Evolutionary conservation across 2,329 filamentous ascomycete genomes (phyloP), one percentile per base, ranked within the genome.

Genomic region (Grosmannia huntii): DNA sequence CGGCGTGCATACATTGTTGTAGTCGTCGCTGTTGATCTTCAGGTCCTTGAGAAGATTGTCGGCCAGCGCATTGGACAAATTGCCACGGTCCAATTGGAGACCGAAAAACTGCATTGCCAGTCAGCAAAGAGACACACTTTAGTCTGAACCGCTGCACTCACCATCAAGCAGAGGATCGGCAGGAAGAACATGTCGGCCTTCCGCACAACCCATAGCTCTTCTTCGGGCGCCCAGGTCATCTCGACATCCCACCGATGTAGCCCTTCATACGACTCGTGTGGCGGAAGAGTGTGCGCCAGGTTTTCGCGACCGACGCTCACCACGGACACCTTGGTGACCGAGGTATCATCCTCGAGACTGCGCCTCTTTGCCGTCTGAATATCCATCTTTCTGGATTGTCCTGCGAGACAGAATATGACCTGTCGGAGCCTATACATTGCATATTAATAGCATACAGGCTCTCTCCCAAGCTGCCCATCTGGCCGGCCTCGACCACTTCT

Each of bases 71-170:
- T 84, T 83, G 57, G 73, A 75, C 65, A 86, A 70, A 64, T 86
- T 86, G 56, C 82, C 81, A 53, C 84, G 73, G 66, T 85, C 83
- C 9, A 86, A 70, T 65, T 86, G 81, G 5, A 86, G 72, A 0
- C 80, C 80, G 59, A 85, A 84, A 68, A 86, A 85, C 64, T 31
- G 64, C 19, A 23, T 33, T 76, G 25, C 10, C 19, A 14, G 31
- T 33, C 33, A 33, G 46, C n/a, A 25, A 21, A 21, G 28, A 44
- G 9, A 7, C 11, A 2, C 16, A 38, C 12, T 33, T 33, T 9
- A 41, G 12, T 7, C 44, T n/a, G 19, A 19, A 46, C 44, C 23
- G 9, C 9, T 41, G 5, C 12, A 53, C 56, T 9, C 9, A 54
- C 51, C 51, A 58, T 58, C 27, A 75, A 60, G 60, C 74, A 76